Evolutionary conservation across 139 green algal genomes (phyloP).

Genomic region (Chlorella sp.): DNA sequence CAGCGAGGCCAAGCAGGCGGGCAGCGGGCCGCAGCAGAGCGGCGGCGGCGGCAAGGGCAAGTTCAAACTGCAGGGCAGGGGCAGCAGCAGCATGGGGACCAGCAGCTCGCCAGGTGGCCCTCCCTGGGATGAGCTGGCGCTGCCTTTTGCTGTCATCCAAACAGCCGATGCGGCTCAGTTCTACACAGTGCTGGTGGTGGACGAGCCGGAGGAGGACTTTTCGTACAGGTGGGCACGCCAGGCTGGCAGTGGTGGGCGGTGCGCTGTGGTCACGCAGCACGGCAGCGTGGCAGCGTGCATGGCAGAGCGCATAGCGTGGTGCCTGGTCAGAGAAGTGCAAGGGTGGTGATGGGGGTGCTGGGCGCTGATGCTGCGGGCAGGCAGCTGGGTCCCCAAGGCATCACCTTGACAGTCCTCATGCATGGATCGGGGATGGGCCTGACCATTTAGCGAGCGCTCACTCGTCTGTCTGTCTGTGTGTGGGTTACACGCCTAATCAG

Average conservation of each 20-base stretch:
- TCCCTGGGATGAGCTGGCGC: constrained; percentile 19
- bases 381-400: neutral
- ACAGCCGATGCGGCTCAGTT: constrained; percentile 22
- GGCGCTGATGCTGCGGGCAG: neutral
- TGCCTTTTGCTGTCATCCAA: neutral
- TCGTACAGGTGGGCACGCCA: neutral
- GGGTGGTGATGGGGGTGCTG: neutral
- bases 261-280: no score
- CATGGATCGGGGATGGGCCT: no score
- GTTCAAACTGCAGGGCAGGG: neutral
- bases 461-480: no score
- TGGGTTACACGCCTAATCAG: no score
- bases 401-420: no score
- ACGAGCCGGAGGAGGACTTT: constrained; percentile 17
- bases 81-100: no score
- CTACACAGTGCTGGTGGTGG: constrained; percentile 23
- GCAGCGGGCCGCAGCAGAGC: neutral
- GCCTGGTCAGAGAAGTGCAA: no score
- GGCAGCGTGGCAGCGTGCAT: no score
- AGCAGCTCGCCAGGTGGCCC: no score
- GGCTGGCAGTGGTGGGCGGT: no score
- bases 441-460: no score
- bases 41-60: neutral
- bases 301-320: no score
- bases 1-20: neutral